Base-by-base conservation (phyloP, 2,329 filamentous ascomycete species). In the Bertia moriformis region DNA sequence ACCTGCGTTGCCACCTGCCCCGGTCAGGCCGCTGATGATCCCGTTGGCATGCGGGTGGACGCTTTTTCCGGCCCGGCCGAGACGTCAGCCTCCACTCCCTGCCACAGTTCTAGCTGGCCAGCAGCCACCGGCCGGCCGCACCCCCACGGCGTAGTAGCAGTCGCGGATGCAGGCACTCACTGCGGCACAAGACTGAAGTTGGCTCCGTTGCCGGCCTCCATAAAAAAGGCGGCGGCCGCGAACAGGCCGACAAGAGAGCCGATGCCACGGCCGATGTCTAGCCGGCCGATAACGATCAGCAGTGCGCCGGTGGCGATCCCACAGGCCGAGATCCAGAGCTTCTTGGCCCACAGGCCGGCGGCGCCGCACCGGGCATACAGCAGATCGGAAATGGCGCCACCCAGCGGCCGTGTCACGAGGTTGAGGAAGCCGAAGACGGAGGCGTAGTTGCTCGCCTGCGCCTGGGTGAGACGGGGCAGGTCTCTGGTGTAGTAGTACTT, bases 111-210 rank as follows among this genome's bases (percentile, higher is more conserved):
- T n/a, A n/a, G n/a, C n/a, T n/a, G n/a, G n/a, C n/a, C n/a, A n/a
- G n/a, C n/a, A n/a, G n/a, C n/a, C n/a, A n/a, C n/a, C n/a, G n/a
- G n/a, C n/a, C n/a, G n/a, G n/a, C n/a, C n/a, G n/a, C n/a, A 30
- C 13, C n/a, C 13, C 13, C 13, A 13, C 13, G n/a, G 13, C 13
- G n/a, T 30, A 30, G n/a, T 30, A n/a, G 18, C 13, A 38, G 14
- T 38, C 20, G 15, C 32, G 39, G 39, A 19, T 35, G 15, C 37
- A 36, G 24, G n/a, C 37, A 18, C 13, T 30, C n/a, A 30, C 27
- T 94, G 87, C 3, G 87, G 86, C 18, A 94, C 79, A 4, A 94
- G 69, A 0, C 84, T 75, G 57, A 91, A 94, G 61, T 84, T 91
- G 30, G 84, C 78, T 1, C 88, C 88, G 53, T 94, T 94, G 32